Evolutionary conservation across 1,284 basidiomycete genomes (phyloP).

Genomic region (Austroboletus novae-zelandiae): DNA sequence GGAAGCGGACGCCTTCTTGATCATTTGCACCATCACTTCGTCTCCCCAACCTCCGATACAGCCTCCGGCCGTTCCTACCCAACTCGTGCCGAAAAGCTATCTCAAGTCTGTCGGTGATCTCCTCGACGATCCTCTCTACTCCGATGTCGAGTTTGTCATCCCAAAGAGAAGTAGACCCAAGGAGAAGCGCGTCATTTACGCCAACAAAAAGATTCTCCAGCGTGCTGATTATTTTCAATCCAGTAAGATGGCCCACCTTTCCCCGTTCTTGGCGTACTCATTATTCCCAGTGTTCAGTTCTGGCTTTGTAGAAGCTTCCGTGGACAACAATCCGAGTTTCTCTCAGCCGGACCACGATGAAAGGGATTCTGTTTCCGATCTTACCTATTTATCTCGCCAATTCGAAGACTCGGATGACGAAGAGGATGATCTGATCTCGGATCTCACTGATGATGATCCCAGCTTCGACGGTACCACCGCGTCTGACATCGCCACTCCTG

Average conservation of each 20-base stretch:
- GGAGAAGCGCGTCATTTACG: constrained; percentile 55
- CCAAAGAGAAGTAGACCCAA: constrained; percentile 45
- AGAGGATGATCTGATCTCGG: constrained; percentile 37
- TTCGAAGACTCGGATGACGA: constrained; percentile 67
- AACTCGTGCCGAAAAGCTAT: constrained; percentile 59
- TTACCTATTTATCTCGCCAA: constrained; percentile 32
- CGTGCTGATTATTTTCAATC: constrained; percentile 75
- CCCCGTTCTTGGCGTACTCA: constrained; percentile 3
- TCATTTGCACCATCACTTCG: constrained; percentile 78
- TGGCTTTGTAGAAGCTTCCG: constrained; percentile 58
- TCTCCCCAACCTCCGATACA: constrained; percentile 55
- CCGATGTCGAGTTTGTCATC: constrained; percentile 78
- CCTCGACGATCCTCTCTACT: constrained; percentile 78
- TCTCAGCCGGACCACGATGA: constrained; percentile 24
- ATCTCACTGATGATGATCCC: constrained; percentile 27
- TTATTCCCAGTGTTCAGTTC: constrained; percentile 60
- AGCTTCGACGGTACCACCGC: constrained; percentile 29
- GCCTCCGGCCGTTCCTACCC: constrained; percentile 43
- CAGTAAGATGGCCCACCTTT: constrained; percentile 39
- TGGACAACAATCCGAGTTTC: constrained; percentile 15
- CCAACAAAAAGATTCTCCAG: constrained; percentile 64
- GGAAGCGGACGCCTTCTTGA: constrained; percentile 64
- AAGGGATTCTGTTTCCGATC: constrained; percentile 24
- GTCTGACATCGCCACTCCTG: constrained; percentile 11
- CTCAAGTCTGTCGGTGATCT: constrained; percentile 70